A percentile compares a stretch with the other conserved stretches of the same genome.
Conservation (phyloP, 164 flowering plant species). For the Nymphaea colorata region DNA sequence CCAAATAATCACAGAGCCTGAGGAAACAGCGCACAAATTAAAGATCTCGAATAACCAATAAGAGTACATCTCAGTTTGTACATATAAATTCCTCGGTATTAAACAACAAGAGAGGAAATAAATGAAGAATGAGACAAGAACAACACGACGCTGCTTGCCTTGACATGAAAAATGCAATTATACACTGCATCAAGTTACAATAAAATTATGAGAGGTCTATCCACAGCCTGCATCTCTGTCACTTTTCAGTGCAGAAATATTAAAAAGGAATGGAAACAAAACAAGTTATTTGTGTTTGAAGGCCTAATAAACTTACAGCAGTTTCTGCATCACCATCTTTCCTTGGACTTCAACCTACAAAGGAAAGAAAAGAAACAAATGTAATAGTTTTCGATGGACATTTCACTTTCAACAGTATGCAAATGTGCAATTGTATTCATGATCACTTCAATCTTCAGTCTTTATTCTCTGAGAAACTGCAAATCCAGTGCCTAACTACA, state of each 20-base stretch:
- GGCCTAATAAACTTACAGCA: neutral
- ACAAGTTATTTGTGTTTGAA: constrained; percentile 4
- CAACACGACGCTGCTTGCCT: constrained; percentile 14
- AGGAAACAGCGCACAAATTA: too few species aligned
- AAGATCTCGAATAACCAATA: too few species aligned
- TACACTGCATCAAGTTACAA: constrained; percentile 19
- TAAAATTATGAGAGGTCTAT: constrained; percentile 3
- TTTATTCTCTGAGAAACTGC: too few species aligned
- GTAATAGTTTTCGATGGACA: neutral
- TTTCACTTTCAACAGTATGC: too few species aligned
- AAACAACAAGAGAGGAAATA: neutral
- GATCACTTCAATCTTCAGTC: too few species aligned
- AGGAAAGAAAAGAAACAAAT: constrained; percentile 1
- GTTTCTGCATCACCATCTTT: constrained; percentile 11
- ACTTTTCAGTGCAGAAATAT: constrained; percentile 8
- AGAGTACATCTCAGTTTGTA: too few species aligned
- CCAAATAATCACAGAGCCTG: too few species aligned
- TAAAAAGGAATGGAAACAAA: neutral
- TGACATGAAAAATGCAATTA: constrained; percentile 16
- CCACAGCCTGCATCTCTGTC: constrained; percentile 4
- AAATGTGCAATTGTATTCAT: too few species aligned
- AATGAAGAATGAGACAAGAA: constrained; percentile 3
- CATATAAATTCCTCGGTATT: too few species aligned
- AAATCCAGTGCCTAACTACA: too few species aligned
- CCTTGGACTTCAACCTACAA: constrained; percentile 12